Percentiles rank a stretch among this genome's conserved stretches.
Evolutionary conservation across 768 basidiomycete genomes (phyloP).

Genomic region (Termitomyces sp.): DNA sequence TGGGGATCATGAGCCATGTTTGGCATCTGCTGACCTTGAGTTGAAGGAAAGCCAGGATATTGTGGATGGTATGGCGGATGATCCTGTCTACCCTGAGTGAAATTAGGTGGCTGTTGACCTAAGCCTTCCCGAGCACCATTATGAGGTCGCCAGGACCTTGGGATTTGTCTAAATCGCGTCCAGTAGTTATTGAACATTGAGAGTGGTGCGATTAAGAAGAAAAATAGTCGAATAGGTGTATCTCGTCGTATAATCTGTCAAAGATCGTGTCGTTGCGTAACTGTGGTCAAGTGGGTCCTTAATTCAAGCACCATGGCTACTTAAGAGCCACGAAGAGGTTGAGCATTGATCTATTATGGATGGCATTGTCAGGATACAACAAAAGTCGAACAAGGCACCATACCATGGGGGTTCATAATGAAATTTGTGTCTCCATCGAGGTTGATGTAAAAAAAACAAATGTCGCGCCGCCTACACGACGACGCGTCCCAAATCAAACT

Average conservation of each 20-base stretch:
- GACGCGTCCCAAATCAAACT: conserved; percentile 12
- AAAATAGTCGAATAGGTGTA: background rate
- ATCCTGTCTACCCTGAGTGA: no score
- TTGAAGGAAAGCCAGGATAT: no score
- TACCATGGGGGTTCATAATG: conserved; percentile 7
- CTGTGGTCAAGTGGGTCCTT: conserved; percentile 1
- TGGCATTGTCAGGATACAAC: background rate
- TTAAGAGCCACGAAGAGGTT: background rate
- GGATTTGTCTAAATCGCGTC: conserved; percentile 3
- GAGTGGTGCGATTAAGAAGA: background rate
- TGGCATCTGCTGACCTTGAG: no score
- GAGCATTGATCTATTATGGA: conserved; percentile 6
- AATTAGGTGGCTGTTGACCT: background rate
- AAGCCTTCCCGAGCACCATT: no score
- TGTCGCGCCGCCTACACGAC: conserved; percentile 8
- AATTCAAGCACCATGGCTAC: background rate
- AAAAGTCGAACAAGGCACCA: conserved; percentile 4
- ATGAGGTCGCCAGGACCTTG: no score
- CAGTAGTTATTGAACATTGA: background rate
- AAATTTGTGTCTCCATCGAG: conserved; percentile 1
- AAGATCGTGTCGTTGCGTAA: background rate
- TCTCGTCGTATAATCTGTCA: background rate
- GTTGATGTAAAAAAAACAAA: conserved; percentile 11
- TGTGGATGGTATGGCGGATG: no score
- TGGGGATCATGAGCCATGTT: no score